Percentiles rank a stretch among this genome's conserved stretches.
phyloP scores from a whole-genome alignment of 1,284 basidiomycete genomes.

The Cystobasidiaceae sp. region DNA sequence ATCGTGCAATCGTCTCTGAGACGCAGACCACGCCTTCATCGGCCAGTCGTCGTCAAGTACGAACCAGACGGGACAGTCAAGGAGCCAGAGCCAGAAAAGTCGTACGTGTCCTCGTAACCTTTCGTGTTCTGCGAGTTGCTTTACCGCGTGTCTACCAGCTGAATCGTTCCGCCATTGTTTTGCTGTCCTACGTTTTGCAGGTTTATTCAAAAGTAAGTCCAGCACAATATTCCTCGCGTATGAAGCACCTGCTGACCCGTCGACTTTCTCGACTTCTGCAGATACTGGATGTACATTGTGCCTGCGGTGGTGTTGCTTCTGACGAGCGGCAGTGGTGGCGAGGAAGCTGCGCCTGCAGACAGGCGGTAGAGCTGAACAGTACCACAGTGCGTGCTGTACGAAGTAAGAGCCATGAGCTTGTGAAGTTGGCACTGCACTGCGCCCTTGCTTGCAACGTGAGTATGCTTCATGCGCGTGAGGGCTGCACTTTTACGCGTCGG shows the following conservation, averaged over 20 bases:
- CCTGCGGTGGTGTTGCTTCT: slow-evolving; percentile 18
- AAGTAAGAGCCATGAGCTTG: no score
- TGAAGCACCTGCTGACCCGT: not conserved
- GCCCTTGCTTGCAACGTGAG: no score
- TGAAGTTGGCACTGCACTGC: no score
- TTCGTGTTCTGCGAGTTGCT: not conserved
- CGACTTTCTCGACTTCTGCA: not conserved
- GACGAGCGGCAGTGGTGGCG: slow-evolving; percentile 10
- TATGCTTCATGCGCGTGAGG: no score
- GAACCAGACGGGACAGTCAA: slow-evolving; percentile 22
- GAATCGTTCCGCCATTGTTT: not conserved
- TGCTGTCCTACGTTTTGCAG: not conserved
- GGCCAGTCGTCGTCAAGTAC: slow-evolving; percentile 16
- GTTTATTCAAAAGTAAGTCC: slow-evolving; percentile 21
- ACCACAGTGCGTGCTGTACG: no score
- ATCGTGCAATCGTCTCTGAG: not conserved
- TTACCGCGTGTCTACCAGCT: not conserved
- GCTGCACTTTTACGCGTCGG: no score
- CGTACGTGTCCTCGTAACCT: not conserved
- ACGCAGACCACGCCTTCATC: not conserved
- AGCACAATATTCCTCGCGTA: not conserved
- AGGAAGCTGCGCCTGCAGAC: not conserved
- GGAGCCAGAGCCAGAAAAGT: slow-evolving; percentile 25
- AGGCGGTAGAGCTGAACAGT: not conserved
- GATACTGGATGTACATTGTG: slow-evolving; percentile 27